Percentiles rank a stretch among this genome's conserved stretches.
phyloP scores from a whole-genome alignment of 1,139 yeast genomes.

The Pichiaceae sp. region DNA sequence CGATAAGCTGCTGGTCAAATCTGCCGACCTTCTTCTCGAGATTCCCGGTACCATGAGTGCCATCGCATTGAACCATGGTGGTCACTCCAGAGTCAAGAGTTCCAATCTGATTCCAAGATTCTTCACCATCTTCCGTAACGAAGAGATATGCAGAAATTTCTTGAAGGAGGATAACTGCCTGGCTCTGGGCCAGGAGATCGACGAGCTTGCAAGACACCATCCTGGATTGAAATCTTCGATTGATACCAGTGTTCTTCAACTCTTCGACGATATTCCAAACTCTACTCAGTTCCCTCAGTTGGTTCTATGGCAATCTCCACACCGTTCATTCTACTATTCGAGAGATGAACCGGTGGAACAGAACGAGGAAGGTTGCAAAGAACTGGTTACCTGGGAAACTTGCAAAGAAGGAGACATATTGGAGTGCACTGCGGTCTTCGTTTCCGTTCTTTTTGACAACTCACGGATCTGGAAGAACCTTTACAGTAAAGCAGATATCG shows the following conservation, averaged over 20 bases:
- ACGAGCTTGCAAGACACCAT: conserved; percentile 79
- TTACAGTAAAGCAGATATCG: conserved; percentile 32
- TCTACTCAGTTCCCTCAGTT: conserved; percentile 31
- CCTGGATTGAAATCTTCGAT: conserved; percentile 60
- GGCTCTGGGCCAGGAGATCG: conserved; percentile 58
- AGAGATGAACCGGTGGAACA: conserved; percentile 31
- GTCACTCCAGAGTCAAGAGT: conserved; percentile 49
- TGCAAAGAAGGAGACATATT: conserved; percentile 33
- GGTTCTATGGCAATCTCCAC: conserved; percentile 34
- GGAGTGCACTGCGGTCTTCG: conserved; percentile 39
- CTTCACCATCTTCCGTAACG: conserved; percentile 42
- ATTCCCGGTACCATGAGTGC: conserved; percentile 81
- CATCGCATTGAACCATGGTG: conserved; percentile 68
- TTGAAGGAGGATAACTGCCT: conserved; percentile 36
- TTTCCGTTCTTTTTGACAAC: conserved; percentile 39
- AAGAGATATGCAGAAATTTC: conserved; percentile 40
- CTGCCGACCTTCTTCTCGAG: conserved; percentile 50
- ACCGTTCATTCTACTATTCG: conserved; percentile 35
- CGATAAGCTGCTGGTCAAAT: conserved; percentile 42
- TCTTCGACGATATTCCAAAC: conserved; percentile 40
- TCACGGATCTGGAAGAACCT: conserved; percentile 42
- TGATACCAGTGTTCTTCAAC: conserved; percentile 36
- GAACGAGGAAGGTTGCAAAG: conserved; percentile 26
- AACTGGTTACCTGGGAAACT: conserved; percentile 47
- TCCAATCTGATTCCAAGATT: conserved; percentile 37